phyloP scores from a whole-genome alignment of 306 rosid species.

The Psophocarpus tetragonolobus region DNA sequence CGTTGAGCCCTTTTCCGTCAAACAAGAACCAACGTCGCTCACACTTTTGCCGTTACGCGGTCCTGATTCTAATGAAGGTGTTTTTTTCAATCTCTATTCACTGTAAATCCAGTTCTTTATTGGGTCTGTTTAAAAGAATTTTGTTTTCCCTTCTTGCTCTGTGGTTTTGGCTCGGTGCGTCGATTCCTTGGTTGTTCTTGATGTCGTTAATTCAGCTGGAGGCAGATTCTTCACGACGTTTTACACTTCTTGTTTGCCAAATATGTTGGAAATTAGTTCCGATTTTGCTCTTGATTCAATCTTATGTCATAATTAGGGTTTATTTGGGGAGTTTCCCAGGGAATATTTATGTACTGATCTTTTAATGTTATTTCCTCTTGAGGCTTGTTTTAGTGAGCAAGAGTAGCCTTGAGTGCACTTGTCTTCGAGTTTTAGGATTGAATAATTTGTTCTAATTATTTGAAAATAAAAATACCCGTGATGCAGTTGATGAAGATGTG shows the following conservation, averaged over 20 bases:
- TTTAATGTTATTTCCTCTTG: not conserved
- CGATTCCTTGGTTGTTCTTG: not conserved
- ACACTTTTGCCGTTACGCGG: constrained; percentile 47
- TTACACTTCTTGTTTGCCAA: not conserved
- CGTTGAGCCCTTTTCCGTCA: constrained; percentile 46
- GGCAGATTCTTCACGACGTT: not conserved
- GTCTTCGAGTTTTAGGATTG: not conserved
- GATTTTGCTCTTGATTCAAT: not conserved
- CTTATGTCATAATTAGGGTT: constrained; percentile 27
- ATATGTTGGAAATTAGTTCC: not conserved
- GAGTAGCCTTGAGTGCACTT: no score
- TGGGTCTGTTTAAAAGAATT: not conserved
- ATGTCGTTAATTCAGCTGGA: not conserved
- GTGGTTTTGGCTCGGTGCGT: not conserved
- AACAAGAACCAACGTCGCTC: constrained; percentile 46
- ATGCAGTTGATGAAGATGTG: constrained; percentile 87
- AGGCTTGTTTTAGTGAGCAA: not conserved
- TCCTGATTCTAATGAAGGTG: constrained; percentile 52
- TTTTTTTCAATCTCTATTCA: constrained; percentile 3
- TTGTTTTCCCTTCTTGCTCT: not conserved
- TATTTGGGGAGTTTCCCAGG: not conserved
- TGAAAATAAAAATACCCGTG: not conserved
- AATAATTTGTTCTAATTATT: not conserved
- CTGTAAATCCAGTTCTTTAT: not conserved
- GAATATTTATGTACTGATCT: not conserved